Evolutionary conservation across 768 basidiomycete genomes (phyloP).

Genomic region (Russula sp.): DNA sequence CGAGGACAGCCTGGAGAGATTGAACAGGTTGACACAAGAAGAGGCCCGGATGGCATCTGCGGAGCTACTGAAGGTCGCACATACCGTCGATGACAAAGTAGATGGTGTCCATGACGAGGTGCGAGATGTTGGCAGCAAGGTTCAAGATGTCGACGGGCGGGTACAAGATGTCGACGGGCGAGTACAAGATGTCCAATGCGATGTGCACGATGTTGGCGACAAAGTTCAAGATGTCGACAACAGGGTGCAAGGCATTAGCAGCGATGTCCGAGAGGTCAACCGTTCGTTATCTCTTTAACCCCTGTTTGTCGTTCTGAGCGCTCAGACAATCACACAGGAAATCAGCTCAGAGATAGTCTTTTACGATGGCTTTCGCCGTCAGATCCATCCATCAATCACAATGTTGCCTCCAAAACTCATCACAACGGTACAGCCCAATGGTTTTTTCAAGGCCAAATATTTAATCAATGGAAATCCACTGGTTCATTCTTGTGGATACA

Average conservation of each 20-base stretch:
- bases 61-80: background rate
- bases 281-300: background rate
- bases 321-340: background rate
- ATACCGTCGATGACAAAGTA: background rate
- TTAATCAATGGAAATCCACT: background rate
- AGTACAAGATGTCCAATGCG: background rate
- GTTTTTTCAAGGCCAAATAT: background rate
- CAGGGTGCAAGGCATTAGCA: no score
- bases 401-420: background rate
- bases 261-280: background rate
- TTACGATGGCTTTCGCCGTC: background rate
- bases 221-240: background rate
- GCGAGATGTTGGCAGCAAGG: no score
- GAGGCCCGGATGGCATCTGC: background rate
- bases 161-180: no score
- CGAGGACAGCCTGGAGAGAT: background rate
- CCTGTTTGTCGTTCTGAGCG: background rate
- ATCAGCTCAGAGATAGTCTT: background rate
- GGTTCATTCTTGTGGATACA: background rate
- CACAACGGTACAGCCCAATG: background rate
- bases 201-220: background rate
- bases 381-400: background rate
- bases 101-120: background rate
- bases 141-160: no score
- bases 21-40: background rate